These are phyloP conservation scores for Leptographium flavum DNA, from an alignment of 2,329 filamentous ascomycete genomes.

Conservation along the genomic window DNA sequence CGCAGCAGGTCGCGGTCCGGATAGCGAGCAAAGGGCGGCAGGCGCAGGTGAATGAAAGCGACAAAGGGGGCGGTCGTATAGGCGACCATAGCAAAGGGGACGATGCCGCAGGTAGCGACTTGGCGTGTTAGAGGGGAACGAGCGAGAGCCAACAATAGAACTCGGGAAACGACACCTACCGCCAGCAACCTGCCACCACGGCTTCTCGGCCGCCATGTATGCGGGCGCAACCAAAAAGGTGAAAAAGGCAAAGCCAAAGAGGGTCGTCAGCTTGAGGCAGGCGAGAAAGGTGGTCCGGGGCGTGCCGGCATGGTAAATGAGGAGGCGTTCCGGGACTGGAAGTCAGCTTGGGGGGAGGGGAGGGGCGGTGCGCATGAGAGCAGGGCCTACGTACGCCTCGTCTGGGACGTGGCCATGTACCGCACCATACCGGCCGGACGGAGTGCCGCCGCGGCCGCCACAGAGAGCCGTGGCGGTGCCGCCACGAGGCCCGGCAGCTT, in stretches of 20 bases:
- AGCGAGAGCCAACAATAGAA: background rate
- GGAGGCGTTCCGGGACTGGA: constrained; percentile 35
- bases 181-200: constrained; percentile 20
- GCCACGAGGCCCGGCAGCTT: background rate
- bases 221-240: constrained; percentile 47
- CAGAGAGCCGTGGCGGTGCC: background rate
- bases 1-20: constrained; percentile 31
- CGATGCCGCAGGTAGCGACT: constrained; percentile 45
- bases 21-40: constrained; percentile 50
- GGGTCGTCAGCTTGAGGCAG: constrained; percentile 54
- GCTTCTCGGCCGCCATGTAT: constrained; percentile 29
- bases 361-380: background rate
- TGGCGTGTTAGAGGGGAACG: constrained; percentile 1
- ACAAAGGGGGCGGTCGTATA: constrained; percentile 59
- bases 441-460: background rate
- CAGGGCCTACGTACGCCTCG: background rate
- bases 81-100: constrained; percentile 49
- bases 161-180: constrained; percentile 18
- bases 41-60: constrained; percentile 52
- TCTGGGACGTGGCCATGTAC: background rate
- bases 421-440: background rate
- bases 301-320: constrained; percentile 65
- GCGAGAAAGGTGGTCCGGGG: constrained; percentile 53
- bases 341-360: constrained; percentile 22
- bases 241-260: constrained; percentile 56